Evolutionary conservation across 805 yeast genomes (phyloP).

Genomic region (Wickerhamiella kurtzmanii): DNA sequence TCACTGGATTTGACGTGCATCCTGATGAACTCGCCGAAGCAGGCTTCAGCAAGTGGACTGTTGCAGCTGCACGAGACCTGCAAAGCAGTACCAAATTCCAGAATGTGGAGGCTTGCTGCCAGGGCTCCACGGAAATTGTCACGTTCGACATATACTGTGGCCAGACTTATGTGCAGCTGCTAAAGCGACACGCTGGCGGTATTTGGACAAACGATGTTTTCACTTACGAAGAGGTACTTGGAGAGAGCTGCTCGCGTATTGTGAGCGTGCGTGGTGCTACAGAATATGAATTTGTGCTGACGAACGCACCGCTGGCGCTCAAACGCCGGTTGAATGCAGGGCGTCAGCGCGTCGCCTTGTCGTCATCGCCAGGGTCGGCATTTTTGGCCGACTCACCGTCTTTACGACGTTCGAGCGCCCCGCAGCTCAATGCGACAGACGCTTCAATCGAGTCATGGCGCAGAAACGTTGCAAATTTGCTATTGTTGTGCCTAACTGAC

Average conservation of each 20-base stretch:
- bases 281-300: not conserved
- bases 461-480: not conserved
- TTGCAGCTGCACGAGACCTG: not conserved
- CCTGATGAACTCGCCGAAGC: not conserved
- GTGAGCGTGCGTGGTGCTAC: not conserved
- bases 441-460: no score
- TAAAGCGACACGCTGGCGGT: not conserved
- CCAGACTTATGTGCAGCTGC: constrained; percentile 3
- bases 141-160: constrained; percentile 2
- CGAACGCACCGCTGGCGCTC: not conserved
- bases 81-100: not conserved
- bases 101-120: not conserved
- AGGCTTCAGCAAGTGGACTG: not conserved
- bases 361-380: not conserved
- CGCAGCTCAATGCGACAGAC: not conserved
- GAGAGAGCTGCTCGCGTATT: not conserved
- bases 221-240: not conserved
- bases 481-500: constrained; percentile 1
- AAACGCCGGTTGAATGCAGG: not conserved
- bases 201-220: constrained; percentile 1
- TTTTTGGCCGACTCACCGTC: not conserved
- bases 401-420: not conserved
- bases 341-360: not conserved
- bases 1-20: constrained; percentile 1
- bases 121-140: not conserved